Evolutionary conservation across 2,329 filamentous ascomycete species (phyloP), one percentile per base, ranked within the genome.

Genomic region (Colletotrichum australisinense): DNA sequence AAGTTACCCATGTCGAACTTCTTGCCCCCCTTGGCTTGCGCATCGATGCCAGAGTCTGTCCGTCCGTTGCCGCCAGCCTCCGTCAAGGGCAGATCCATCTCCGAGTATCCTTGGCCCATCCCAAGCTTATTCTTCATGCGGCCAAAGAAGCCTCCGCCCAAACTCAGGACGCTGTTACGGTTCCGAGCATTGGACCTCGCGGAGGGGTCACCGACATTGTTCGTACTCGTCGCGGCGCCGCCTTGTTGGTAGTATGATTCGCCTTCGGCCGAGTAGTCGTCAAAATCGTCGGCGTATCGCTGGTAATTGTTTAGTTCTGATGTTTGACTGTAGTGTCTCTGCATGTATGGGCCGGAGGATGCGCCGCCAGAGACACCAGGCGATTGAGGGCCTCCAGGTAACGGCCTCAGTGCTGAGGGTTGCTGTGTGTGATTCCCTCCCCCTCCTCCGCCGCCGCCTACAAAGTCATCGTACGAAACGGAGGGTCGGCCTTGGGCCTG

Each of bases 31-130:
- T 80, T 82, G 80, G 80, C 83, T 78, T 63, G 80, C 77, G 76
- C 83, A 81, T 73, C 85, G 32, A 72, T n/a, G 76, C 85, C 84
- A 67, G 86, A 78, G 78, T 84, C 83, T 60, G 83, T 80, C 76
- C 85, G 79, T 57, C 74, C 84, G 77, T 88, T 85, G 60, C 87
- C 88, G 28, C 85, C 84, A 0, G 93, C 86, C 81, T 98, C 95
- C 5, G 96, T 98, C 83, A 99, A 87, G 16, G 97, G 97, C 67
- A 99, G 87, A 81, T 99, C 96, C 97, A 99, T 99, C 84, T 98
- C 97, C 42, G 96, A 98, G 83, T 99, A 98, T 75, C 93, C 90
- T 77, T 93, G 89, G 26, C 91, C 93, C 92, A 98, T 95, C 66
- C 97, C 96, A 74, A 99, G 86, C 88, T 93, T 95, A 81, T 93